Percentiles rank a stretch among this genome's conserved stretches.
Evolutionary conservation across 805 yeast genomes (phyloP).

Genomic region (Saccharomycopsis olivae): DNA sequence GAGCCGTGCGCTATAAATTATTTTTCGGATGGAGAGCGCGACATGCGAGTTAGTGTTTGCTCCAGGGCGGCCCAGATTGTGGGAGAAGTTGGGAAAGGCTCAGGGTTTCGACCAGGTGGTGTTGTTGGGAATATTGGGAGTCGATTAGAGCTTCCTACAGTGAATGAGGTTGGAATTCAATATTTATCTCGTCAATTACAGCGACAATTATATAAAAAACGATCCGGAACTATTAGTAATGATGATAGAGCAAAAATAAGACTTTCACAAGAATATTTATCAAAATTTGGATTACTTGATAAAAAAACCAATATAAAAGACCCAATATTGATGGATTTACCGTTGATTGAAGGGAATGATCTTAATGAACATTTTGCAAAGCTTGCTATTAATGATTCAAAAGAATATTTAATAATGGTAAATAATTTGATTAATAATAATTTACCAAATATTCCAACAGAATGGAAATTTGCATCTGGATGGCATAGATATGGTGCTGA

Average conservation of each 20-base stretch:
- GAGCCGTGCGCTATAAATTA: no score
- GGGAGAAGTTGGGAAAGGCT: no score
- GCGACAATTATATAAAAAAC: constrained; percentile 34
- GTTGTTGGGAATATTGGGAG: no score
- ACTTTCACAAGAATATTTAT: constrained; percentile 51
- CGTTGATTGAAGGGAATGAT: constrained; percentile 58
- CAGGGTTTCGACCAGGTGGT: no score
- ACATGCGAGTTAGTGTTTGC: no score
- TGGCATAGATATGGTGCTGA: constrained; percentile 70
- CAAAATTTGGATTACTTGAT: constrained; percentile 57
- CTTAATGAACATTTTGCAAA: constrained; percentile 80
- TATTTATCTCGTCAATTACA: constrained; percentile 53
- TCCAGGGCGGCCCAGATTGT: no score
- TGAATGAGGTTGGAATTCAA: constrained; percentile 72
- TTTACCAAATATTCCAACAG: constrained; percentile 32
- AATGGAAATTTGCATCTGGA: constrained; percentile 58
- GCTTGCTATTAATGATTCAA: constrained; percentile 48
- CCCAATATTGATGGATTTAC: constrained; percentile 54
- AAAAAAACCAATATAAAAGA: constrained; percentile 53
- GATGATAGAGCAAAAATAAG: constrained; percentile 30
- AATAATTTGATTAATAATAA: constrained; percentile 31
- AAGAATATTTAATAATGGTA: constrained; percentile 49
- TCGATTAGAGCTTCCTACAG: constrained; percentile 16
- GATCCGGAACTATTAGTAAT: background rate
- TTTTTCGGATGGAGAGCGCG: no score